Base-by-base conservation (phyloP, 257 asterid species). In the Leonotis leonurus region DNA sequence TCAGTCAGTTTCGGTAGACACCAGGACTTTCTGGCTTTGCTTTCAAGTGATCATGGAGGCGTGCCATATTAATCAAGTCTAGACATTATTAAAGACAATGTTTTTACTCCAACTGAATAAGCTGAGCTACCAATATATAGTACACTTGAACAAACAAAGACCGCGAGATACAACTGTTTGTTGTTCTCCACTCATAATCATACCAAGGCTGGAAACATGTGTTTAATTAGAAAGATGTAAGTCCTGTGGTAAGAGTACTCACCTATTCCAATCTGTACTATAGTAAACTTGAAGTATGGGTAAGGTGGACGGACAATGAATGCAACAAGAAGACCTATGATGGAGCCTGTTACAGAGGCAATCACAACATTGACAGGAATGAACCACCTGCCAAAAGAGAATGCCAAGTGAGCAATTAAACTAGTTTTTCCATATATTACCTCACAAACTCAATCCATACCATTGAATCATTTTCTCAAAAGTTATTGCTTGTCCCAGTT, bases 201-300 rank as follows among this genome's bases (percentile, higher is more conserved):
- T 39, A 17, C 16, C n/a, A 36, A 14, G 48, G 62, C 56, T 27
- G 56, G 32, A 21, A 24, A 33, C 14, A 37, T 25, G 20, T 36
- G 39, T 18, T 43, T 12, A 39, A 41, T 17, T 57, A 8, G 56
- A 25, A 75, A 13, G 64, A 9, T 16, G 39, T 43, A 26, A 32
- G 36, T 45, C 9, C 60, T n/a, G 18, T 57, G 36, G 11, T 52
- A 11, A n/a, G 39, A 53, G 32, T 14, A 14, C 21, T 8, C 29
- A 82, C 99, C 99, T 45, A 93, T 93, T 70, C 96, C 99, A 71
- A 93, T 82, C 62, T 93, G 99, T 57, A 93, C 52, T 48, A 93
- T 69, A 32, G 96, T 87, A 73, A 93, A 93, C 80, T 79, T 87
- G 88, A 89, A 93, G 78, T 59, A 93, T 2, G 97, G 99, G 50